Evolutionary conservation across 192 early-diverging fungal species (phyloP), one percentile per base, ranked within the genome.

Genomic region (Physocladia obscura): DNA sequence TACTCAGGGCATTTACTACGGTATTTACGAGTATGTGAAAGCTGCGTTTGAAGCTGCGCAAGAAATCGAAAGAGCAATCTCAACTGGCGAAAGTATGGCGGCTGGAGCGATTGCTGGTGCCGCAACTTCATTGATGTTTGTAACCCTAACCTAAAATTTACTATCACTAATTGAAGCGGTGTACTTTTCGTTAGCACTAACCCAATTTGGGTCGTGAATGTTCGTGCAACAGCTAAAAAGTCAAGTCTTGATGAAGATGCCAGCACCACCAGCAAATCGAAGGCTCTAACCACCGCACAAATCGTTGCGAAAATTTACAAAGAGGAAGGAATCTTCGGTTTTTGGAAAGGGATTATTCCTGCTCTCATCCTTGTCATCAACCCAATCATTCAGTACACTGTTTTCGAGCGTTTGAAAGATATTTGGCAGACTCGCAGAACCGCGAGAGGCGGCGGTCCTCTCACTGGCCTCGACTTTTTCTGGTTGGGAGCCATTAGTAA

Each of bases 311-410:
- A 89, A 73, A 96, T 99, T 63, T 81, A 94, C 70, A 87, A 89
- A 49, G 90, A 96, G 51, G 94, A 96, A 49, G 97, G 97, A 38
- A 51, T 92, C 58, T 68, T 81, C 56, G 89, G 91, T 11, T 90
- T 99, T 80, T 99, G 89, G 87, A 87, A 91, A 67, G 97, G 97
- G 38, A 86, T 98, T 31, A 76, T 90, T 35, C 95, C 97, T 35
- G 97, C 97, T 48, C 84, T 99, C 71, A 92, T 99, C 59, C 83
- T 99, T 77, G 97, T 99, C 50, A 94, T 93, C 82, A 99, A 99
- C 83, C 97, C 97, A 47, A 95, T 99, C 60, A 99, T 99, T 78
- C 97, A 99, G 84, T 99, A 97, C 82, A 98, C 97, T 4, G 91
- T 90, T 4, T 99, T 97, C 86, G 97, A 99, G 83, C 91, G 93